Conservation (phyloP, 176 grass and related monocot genomes). For the Phoenix dactylifera region DNA sequence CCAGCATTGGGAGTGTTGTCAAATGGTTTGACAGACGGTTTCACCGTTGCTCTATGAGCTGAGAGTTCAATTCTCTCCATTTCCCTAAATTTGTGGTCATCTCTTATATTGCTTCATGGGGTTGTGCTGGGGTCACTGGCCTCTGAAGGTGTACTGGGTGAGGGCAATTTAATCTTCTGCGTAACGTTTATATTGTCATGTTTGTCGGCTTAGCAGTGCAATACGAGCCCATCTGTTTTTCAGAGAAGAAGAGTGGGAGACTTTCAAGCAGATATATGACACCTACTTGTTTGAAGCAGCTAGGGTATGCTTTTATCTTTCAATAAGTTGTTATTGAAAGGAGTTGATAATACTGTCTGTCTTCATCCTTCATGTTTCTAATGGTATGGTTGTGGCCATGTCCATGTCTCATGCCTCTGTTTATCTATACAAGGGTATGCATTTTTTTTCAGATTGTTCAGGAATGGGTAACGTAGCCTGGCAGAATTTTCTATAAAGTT, state of each 20-base stretch:
- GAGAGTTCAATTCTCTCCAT: constrained; percentile 99
- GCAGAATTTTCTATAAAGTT: no score
- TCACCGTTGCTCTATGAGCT: constrained; percentile 90
- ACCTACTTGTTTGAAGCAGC: constrained; percentile 38
- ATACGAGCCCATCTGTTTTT: constrained; percentile 86
- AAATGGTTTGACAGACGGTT: constrained; percentile 98
- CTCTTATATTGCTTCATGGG: neutral
- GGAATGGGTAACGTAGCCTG: no score
- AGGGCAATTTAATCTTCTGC: constrained; percentile 41
- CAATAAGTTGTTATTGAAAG: neutral
- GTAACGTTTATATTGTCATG: constrained; percentile 40
- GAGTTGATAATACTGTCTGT: neutral
- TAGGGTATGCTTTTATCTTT: no score
- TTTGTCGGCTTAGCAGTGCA: constrained; percentile 54
- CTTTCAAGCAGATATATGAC: constrained; percentile 78
- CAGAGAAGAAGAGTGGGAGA: constrained; percentile 85
- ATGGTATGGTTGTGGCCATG: no score
- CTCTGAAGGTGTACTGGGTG: constrained; percentile 22
- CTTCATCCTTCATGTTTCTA: no score
- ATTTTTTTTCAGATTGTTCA: no score
- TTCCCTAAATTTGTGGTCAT: constrained; percentile 51
- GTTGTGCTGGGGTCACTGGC: neutral
- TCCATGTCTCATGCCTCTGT: no score
- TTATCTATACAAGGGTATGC: no score
- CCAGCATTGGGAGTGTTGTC: constrained; percentile 94